phyloP scores from a whole-genome alignment of 164 flowering plant genomes.

The Dillenia turbinata region DNA sequence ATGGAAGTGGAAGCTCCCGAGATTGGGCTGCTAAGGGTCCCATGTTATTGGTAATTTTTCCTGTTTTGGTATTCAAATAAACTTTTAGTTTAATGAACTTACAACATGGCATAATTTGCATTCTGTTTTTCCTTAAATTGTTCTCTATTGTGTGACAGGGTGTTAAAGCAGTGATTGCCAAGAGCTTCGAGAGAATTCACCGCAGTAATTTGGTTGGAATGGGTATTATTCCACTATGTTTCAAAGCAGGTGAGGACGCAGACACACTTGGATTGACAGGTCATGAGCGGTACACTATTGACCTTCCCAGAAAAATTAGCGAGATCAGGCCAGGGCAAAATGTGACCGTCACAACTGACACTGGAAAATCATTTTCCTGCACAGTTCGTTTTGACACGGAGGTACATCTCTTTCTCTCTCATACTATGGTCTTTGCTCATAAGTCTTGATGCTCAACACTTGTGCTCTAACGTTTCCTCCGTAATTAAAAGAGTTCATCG shows the following conservation, averaged over 20 bases:
- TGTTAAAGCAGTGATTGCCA: conserved; percentile 82
- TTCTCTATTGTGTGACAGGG: conserved; percentile 38
- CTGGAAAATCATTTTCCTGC: conserved; percentile 72
- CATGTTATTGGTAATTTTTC: conserved; percentile 48
- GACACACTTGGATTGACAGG: conserved; percentile 75
- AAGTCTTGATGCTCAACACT: too few relatives aligned
- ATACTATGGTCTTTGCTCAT: too few relatives aligned
- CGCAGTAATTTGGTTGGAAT: conserved; percentile 85
- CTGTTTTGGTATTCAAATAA: background rate
- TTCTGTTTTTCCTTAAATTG: too few relatives aligned
- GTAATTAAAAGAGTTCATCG: background rate
- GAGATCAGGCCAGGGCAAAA: conserved; percentile 83
- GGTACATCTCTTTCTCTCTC: conserved; percentile 28
- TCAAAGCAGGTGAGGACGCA: conserved; percentile 82
- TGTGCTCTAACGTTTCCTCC: background rate
- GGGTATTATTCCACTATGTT: conserved; percentile 81
- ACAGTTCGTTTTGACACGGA: conserved; percentile 78
- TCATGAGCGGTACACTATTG: conserved; percentile 68
- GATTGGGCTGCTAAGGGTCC: conserved; percentile 93
- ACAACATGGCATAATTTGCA: too few relatives aligned
- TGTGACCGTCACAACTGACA: conserved; percentile 59
- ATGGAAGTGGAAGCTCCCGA: conserved; percentile 83
- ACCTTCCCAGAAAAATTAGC: conserved; percentile 55
- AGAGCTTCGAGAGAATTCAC: conserved; percentile 85
- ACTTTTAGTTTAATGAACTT: too few relatives aligned